These are phyloP conservation scores for Mitragyna speciosa DNA, from an alignment of 257 asterid species.

Conservation along the genomic window DNA sequence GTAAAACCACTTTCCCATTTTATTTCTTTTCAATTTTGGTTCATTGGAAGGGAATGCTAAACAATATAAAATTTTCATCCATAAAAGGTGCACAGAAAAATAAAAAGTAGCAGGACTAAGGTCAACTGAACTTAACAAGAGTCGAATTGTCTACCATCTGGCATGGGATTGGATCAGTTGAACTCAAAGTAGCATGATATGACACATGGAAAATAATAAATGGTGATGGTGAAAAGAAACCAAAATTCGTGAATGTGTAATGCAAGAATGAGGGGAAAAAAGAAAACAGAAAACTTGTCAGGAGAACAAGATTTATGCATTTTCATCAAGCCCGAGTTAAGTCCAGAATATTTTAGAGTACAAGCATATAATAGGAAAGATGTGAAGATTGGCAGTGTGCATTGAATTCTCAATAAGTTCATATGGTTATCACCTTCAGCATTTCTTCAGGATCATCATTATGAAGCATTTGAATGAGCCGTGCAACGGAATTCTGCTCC, in stretches of 20 bases:
- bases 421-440: conserved; percentile 64
- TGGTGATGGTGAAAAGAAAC: neutral
- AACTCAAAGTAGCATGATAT: neutral
- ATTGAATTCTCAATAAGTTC: conserved; percentile 13
- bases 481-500: conserved; percentile 89
- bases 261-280: neutral
- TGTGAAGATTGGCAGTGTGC: neutral
- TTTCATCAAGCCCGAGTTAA: neutral
- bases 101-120: neutral
- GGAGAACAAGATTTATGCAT: neutral
- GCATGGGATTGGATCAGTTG: neutral
- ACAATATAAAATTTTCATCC: neutral
- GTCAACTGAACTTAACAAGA: neutral
- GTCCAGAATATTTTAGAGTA: neutral
- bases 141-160: neutral
- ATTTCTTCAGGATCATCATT: conserved; percentile 86
- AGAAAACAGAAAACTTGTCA: neutral
- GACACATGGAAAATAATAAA: neutral
- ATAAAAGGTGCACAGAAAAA: neutral
- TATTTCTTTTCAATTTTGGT: too few species aligned
- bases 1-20: too few species aligned
- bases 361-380: neutral
- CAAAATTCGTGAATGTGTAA: neutral
- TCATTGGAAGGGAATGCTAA: neutral
- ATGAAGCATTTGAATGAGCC: conserved; percentile 87